phyloP scores from a whole-genome alignment of 768 basidiomycete genomes.

The Tylopilus felleus region DNA sequence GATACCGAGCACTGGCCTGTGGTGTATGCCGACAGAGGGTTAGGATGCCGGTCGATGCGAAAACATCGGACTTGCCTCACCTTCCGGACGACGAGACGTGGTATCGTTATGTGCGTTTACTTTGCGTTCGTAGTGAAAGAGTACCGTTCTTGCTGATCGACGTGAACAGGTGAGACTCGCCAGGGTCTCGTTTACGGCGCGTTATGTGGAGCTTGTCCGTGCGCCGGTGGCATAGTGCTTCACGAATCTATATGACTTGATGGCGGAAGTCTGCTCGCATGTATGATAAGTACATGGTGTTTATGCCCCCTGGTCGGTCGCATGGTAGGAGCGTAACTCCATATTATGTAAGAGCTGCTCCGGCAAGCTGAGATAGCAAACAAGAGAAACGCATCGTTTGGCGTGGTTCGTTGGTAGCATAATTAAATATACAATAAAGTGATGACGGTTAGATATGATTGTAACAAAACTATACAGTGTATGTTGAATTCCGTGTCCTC shows the following conservation, averaged over 20 bases:
- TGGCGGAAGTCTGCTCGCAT: background rate
- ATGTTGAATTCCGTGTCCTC: background rate
- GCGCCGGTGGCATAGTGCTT: background rate
- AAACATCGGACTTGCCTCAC: slow-evolving; percentile 32
- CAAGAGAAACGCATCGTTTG: background rate
- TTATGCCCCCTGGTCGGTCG: too few species aligned
- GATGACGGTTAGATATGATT: slow-evolving; percentile 16
- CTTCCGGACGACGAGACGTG: slow-evolving; percentile 35
- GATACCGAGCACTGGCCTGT: background rate
- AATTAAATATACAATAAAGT: slow-evolving; percentile 7
- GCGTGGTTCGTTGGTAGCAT: slow-evolving; percentile 3
- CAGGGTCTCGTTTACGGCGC: slow-evolving; percentile 16
- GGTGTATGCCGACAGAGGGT: slow-evolving; percentile 8
- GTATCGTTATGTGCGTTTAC: slow-evolving; percentile 31
- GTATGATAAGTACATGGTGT: background rate
- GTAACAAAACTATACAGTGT: slow-evolving; percentile 20
- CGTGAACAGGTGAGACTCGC: slow-evolving; percentile 12
- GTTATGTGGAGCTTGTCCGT: slow-evolving; percentile 20
- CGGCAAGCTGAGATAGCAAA: background rate
- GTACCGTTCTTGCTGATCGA: background rate
- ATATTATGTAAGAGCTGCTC: too few species aligned
- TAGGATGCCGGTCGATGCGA: slow-evolving; percentile 28
- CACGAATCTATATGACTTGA: background rate
- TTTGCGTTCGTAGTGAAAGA: background rate
- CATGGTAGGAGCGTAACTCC: too few species aligned